These are phyloP conservation scores for Epichloe aotearoae DNA, from an alignment of 2,329 filamentous ascomycete species.

Conservation along the genomic window DNA sequence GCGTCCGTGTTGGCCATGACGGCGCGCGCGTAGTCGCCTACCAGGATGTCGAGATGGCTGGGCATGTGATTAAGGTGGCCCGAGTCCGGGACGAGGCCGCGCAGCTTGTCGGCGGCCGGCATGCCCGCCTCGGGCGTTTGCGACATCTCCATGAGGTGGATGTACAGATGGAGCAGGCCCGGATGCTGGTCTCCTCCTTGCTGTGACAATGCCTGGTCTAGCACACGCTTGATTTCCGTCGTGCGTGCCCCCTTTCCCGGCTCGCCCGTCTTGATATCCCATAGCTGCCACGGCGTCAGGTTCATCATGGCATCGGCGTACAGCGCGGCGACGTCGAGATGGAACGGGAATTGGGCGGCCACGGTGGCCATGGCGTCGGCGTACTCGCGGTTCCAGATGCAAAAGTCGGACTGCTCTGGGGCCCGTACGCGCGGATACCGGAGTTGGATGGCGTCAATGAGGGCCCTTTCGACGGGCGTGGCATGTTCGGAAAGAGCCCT, in stretches of 20 bases:
- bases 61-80: conserved; percentile 69
- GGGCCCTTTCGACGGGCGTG: conserved; percentile 38
- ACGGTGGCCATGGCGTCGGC: conserved; percentile 27
- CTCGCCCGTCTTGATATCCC: conserved; percentile 24
- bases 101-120: conserved; percentile 45
- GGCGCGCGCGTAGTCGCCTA: conserved; percentile 56
- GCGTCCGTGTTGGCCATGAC: conserved; percentile 55
- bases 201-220: conserved; percentile 34
- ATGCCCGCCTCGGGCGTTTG: conserved; percentile 48
- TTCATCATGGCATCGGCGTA: conserved; percentile 35
- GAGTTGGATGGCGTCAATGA: conserved; percentile 47
- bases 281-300: conserved; percentile 32
- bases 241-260: conserved; percentile 20
- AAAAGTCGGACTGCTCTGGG: conserved; percentile 32
- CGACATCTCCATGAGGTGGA: conserved; percentile 71
- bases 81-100: conserved; percentile 52
- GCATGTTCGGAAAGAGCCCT: conserved; percentile 7
- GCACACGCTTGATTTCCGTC: conserved; percentile 19
- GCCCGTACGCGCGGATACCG: conserved; percentile 43
- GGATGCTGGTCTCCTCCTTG: conserved; percentile 39
- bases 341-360: conserved; percentile 22
- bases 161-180: conserved; percentile 61
- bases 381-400: conserved; percentile 22
- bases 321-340: conserved; percentile 24
- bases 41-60: conserved; percentile 59